Base-by-base conservation (phyloP, 305 asterid species). In the Petunia hybrid region DNA sequence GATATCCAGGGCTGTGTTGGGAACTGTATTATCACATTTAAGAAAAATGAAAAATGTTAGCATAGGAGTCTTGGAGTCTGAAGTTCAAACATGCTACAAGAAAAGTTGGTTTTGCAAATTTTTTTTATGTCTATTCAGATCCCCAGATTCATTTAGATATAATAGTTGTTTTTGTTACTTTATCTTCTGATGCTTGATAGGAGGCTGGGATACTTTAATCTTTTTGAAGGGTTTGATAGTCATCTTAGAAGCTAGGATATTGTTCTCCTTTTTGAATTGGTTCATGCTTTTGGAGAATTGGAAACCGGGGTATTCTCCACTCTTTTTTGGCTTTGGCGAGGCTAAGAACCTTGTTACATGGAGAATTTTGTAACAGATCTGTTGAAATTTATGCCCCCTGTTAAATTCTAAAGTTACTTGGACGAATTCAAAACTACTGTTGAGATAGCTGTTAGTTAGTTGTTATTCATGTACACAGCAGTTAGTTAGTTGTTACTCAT, bases 1-100 rank as follows among this genome's bases (percentile, higher is more conserved):
- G 74, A 40, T 66, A 66, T 14, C 53, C 53, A 66, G 36, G 74
- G 51, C 14, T 40, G 53, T 40, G 53, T 66, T 9, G 48, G 74
- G 4, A 66, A 40, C 36, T 66, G 53, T 35, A 66, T 14, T 40
- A 40, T 14, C 6, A 14, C 41, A 36, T 40, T 51, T 66, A 1
- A 40, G 7, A 35, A 66, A 39, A 66, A 66, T 66, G 36, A 14
- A 9, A 40, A 31, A 66, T 66, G 53, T 66, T 40, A 66, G 53
- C 35, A 6, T 66, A 66, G 53, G 13, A 7, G 12, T 40, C 74
- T 66, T 13, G 51, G 74, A 13, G 13, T 66, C 13, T 40, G 36
- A 66, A 66, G 36, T 66, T 1, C 6, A 5, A 66, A 40, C 10
- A 59, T 8, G 64, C 8, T 16, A 59, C 64, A n/a, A 59, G 64